Base-by-base conservation (phyloP, 108 stramenopile genomes). In the Epithemia pelagica region DNA sequence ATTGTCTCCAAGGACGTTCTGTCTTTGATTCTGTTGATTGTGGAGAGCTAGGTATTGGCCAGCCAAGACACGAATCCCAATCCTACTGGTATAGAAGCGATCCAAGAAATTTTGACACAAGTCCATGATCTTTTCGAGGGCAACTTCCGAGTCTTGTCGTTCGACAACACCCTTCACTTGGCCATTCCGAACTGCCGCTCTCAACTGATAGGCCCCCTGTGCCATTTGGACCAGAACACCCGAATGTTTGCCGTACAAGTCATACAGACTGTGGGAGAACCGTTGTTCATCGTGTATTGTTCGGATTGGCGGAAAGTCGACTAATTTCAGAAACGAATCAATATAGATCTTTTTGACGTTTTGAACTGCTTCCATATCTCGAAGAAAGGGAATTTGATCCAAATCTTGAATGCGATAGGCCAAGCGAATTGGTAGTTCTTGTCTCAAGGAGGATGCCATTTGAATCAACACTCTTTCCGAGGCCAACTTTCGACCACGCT, bases 21-120 rank as follows among this genome's bases (percentile, higher is more conserved):
- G 29, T 23, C 20, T 15, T 15, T 15, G 22, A 15, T 15, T 18
- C 26, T 70, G 58, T 28, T 76, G 77, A 51, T 75, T 52, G 26
- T 83, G 79, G 58, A 88, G 62, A 15, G 79, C 79, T 30, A 92
- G 24, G 62, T 87, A 87, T 60, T 92, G 88, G 54, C 94, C 94
- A 54, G 92, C 92, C 66, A 97, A 78, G 23, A 95, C 92, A 20
- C 96, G 90, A 53, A 97, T 95, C 26, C 81, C 82, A 32, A 97
- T 89, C 0, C 96, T 79, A 29, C 73, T 74, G 66, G 81, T 81
- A 73, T 94, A 97, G 77, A 97, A 97, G 26, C 82, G 77, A 80
- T 97, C 90, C 58, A 97, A 71, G 72, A 92, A 92, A 28, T 76
- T 64, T 63, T 94, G 91, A 55, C 85, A 71, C 53, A 70, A 68